Evolutionary conservation across 179 eudicot species (phyloP).

Genomic region (Beta lomatogona): DNA sequence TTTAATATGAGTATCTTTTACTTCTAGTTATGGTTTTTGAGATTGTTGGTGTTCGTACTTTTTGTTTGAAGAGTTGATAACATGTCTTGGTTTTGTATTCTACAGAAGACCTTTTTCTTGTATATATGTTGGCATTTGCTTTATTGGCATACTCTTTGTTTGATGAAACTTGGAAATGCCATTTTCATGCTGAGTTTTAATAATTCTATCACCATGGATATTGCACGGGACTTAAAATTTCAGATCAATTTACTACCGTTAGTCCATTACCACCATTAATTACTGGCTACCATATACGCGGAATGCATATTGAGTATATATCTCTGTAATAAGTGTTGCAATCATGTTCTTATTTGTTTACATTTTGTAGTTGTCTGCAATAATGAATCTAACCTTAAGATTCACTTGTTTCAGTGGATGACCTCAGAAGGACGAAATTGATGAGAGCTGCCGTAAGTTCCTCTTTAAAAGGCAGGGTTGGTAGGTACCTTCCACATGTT

Average conservation of each 20-base stretch:
- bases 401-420: conserved; percentile 16
- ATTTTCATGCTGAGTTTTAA: not conserved
- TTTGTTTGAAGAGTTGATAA: not conserved
- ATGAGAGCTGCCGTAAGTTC: not conserved
- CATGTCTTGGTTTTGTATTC: not conserved
- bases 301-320: too few relatives aligned
- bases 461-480: not conserved
- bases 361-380: conserved; percentile 5
- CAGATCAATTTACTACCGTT: too few relatives aligned
- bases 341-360: not conserved
- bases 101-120: not conserved
- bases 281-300: too few relatives aligned
- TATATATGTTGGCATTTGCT: not conserved
- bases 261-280: too few relatives aligned
- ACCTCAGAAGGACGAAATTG: not conserved
- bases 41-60: not conserved
- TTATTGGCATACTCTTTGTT: not conserved
- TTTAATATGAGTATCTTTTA: not conserved
- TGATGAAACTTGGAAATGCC: not conserved
- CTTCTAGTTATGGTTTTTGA: not conserved
- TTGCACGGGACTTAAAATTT: too few relatives aligned
- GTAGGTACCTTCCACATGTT: not conserved
- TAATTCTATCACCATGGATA: not conserved
- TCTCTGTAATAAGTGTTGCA: not conserved
- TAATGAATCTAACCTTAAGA: not conserved